phyloP scores from a whole-genome alignment of 345 rosid species.

The Geranium brycei region DNA sequence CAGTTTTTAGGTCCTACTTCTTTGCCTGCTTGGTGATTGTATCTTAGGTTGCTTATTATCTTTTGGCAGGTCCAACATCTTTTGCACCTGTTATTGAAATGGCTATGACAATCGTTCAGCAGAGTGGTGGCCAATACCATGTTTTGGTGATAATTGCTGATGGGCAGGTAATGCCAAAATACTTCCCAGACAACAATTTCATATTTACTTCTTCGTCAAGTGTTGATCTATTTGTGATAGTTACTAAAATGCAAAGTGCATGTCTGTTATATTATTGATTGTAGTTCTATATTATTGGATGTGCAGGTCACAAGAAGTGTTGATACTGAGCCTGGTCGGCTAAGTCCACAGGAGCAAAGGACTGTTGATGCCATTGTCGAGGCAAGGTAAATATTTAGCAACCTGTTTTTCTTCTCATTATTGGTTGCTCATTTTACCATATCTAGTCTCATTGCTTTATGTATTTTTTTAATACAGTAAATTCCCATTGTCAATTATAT shows the following conservation, averaged over 20 bases:
- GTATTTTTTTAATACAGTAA: slow-evolving; percentile 30
- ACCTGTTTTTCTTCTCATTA: slow-evolving; percentile 2
- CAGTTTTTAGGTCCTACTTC: background rate
- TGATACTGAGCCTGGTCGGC: slow-evolving; percentile 51
- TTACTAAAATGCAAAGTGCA: background rate
- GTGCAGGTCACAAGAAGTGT: slow-evolving; percentile 82
- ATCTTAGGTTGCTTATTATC: slow-evolving; percentile 3
- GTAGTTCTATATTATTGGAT: background rate
- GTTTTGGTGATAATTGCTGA: slow-evolving; percentile 90
- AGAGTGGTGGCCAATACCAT: slow-evolving; percentile 89
- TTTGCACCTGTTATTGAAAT: slow-evolving; percentile 90
- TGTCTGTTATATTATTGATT: slow-evolving; percentile 2
- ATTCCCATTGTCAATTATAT: slow-evolving; percentile 72
- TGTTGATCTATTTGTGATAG: background rate
- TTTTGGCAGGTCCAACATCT: slow-evolving; percentile 75
- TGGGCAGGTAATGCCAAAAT: slow-evolving; percentile 57
- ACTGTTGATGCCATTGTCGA: slow-evolving; percentile 84
- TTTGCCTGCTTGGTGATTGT: background rate
- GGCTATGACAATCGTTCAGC: slow-evolving; percentile 87
- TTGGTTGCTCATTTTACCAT: slow-evolving; percentile 2
- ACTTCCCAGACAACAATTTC: background rate
- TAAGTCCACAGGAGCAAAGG: slow-evolving; percentile 90
- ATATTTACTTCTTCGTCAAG: background rate
- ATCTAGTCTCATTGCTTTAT: slow-evolving; percentile 7
- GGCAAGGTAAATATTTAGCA: slow-evolving; percentile 51